Conservation (phyloP, 768 basidiomycete genomes). For the Suillus paluster region DNA sequence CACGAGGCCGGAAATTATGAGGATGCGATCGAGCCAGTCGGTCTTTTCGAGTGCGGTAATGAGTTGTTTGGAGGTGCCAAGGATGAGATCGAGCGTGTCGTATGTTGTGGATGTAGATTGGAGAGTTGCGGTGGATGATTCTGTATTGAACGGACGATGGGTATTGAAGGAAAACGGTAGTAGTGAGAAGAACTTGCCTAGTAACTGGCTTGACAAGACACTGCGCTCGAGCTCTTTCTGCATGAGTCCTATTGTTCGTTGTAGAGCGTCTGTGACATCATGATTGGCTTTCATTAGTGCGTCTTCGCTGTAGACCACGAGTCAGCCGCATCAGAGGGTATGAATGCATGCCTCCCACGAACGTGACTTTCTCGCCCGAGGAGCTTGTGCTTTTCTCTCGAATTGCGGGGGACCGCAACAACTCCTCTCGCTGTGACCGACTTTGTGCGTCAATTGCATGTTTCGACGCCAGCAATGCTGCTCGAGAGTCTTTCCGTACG, state of each 20-base stretch:
- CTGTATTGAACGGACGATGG: constrained; percentile 39
- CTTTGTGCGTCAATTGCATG: constrained; percentile 65
- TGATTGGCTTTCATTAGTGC: constrained; percentile 86
- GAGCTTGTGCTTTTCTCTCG: constrained; percentile 46
- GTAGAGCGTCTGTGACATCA: constrained; percentile 86
- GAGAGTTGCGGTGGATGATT: constrained; percentile 79
- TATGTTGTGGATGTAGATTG: constrained; percentile 76
- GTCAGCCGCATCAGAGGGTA: not conserved
- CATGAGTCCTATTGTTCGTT: constrained; percentile 85
- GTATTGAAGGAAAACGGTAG: not conserved
- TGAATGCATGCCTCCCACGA: constrained; percentile 31
- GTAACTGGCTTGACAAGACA: constrained; percentile 82
- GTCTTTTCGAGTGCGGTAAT: constrained; percentile 88
- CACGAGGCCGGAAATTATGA: constrained; percentile 77
- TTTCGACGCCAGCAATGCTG: constrained; percentile 76
- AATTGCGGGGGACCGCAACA: constrained; percentile 56
- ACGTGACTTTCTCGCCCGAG: constrained; percentile 66
- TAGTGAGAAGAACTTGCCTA: constrained; percentile 53
- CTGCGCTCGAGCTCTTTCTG: constrained; percentile 91
- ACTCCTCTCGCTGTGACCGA: constrained; percentile 67
- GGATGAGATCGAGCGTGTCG: constrained; percentile 69
- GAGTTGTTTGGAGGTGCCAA: constrained; percentile 81
- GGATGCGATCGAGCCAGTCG: constrained; percentile 89
- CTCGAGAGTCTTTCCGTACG: constrained; percentile 63
- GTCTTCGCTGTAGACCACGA: constrained; percentile 63